Conservation (phyloP, 129 eudicot genomes). For the Dittrichia graveolens region DNA sequence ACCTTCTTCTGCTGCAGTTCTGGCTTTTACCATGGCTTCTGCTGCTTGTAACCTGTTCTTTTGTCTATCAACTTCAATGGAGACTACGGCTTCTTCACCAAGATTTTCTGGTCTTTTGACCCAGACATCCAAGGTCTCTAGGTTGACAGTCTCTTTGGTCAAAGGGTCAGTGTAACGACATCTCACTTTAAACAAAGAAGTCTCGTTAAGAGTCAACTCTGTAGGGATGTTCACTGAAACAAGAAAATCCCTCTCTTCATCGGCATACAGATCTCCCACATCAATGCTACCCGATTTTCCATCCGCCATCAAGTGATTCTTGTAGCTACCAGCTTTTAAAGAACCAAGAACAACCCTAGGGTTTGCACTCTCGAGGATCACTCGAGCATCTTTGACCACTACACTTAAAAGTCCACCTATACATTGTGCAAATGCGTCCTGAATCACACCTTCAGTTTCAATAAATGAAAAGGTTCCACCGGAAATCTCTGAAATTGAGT, state of each 20-base stretch:
- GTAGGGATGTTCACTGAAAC: conserved; percentile 62
- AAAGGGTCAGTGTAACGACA: conserved; percentile 66
- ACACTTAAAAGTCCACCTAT: conserved; percentile 88
- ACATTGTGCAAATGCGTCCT: conserved; percentile 95
- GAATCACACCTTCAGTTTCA: conserved; percentile 77
- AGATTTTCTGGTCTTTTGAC: conserved; percentile 54
- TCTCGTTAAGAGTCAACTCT: conserved; percentile 44
- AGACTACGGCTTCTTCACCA: conserved; percentile 39
- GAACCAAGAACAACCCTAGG: conserved; percentile 40
- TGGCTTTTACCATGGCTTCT: conserved; percentile 67
- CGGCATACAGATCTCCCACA: conserved; percentile 86
- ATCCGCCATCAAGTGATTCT: conserved; percentile 46
- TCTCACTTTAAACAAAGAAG: conserved; percentile 55
- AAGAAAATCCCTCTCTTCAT: conserved; percentile 80
- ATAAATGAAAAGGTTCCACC: conserved; percentile 91
- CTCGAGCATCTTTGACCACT: conserved; percentile 67
- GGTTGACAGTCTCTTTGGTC: conserved; percentile 51
- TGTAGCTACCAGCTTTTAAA: conserved; percentile 69
- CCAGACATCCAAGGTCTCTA: conserved; percentile 47
- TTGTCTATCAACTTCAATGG: conserved; percentile 81
- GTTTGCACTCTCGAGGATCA: conserved; percentile 51
- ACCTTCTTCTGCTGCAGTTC: conserved; percentile 72
- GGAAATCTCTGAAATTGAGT: conserved; percentile 72
- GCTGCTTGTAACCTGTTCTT: conserved; percentile 74
- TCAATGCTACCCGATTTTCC: conserved; percentile 50